Conservation (phyloP, 176 grass and related monocot species). For the Neostapfia colusana region DNA sequence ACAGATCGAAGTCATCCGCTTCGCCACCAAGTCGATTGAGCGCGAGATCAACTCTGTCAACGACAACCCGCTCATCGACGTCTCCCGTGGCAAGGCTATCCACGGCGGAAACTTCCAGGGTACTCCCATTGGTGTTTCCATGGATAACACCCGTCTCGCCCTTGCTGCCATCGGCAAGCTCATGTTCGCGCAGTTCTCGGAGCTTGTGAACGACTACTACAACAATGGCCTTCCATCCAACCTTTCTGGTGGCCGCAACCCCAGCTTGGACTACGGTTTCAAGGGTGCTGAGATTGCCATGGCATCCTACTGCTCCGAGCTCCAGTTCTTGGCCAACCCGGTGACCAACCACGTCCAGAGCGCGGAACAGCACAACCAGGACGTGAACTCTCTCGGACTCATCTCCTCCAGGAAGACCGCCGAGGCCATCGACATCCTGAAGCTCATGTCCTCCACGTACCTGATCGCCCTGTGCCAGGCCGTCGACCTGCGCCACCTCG, state of each 20-base stretch:
- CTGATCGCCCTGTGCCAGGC: slow-evolving; percentile 66
- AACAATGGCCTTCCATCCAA: slow-evolving; percentile 83
- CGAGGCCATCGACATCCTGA: slow-evolving; percentile 73
- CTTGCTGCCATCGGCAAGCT: slow-evolving; percentile 81
- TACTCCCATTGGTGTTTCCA: slow-evolving; percentile 89
- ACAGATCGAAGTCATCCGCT: slow-evolving; percentile 70
- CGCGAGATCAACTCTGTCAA: slow-evolving; percentile 93
- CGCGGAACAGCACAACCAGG: slow-evolving; percentile 84
- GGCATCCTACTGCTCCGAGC: slow-evolving; percentile 80
- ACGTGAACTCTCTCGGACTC: slow-evolving; percentile 66
- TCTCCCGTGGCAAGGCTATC: slow-evolving; percentile 54
- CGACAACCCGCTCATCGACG: slow-evolving; percentile 85
- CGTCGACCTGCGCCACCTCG: slow-evolving; percentile 61
- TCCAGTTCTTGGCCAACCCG: slow-evolving; percentile 80
- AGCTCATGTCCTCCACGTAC: slow-evolving; percentile 72
- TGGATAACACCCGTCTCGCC: slow-evolving; percentile 79
- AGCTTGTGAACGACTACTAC: slow-evolving; percentile 89
- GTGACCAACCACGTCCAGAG: slow-evolving; percentile 90
- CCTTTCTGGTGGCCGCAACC: slow-evolving; percentile 72
- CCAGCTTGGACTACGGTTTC: slow-evolving; percentile 80
- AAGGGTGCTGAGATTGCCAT: slow-evolving; percentile 86
- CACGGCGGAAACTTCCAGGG: slow-evolving; percentile 83
- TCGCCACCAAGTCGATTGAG: slow-evolving; percentile 80
- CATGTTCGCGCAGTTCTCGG: slow-evolving; percentile 82
- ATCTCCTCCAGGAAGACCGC: slow-evolving; percentile 75